Evolutionary conservation across 140 eudicot genomes (phyloP), one percentile per base, ranked within the genome.

Genomic region (Flaveria floridana): DNA sequence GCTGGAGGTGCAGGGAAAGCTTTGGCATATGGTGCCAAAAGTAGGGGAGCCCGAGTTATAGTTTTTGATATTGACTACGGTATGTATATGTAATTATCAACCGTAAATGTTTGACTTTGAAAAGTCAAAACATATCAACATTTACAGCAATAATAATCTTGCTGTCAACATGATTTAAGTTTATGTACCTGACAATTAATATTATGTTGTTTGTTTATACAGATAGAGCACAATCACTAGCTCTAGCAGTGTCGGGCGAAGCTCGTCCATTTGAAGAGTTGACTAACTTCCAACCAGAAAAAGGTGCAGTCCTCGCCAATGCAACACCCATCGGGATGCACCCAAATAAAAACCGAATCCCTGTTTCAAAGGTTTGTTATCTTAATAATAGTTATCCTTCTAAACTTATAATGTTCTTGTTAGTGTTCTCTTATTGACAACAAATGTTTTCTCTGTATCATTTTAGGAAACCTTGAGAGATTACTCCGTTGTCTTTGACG

Each of bases 1-100:
- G 95, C 97, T 9, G 97, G 97, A 7, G 95, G 97, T 73, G 97
- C 97, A 13, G 97, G 95, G 70, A 83, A 90, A 86, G 95, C 97
- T 44, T 79, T 91, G 68, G 88, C 97, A 25, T 88, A 86, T 69
- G 97, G 95, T 37, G 97, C 97, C 64, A 88, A 85, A 73, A 84
- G 58, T 70, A 85, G 92, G 80, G 95, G 95, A 41, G 90, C 97
- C 21, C 73, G 87, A 12, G 81, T 91, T 65, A 70, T 69, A 28
- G 20, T 91, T 61, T 88, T 86, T 51, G 92, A 91, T 82, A 86
- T 86, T 56, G 84, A 85, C 73, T 88, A 73, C 72, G 95, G 97
- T 90, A 83, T 34, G 81, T 58, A 10, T 28, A 26, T 62, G 23
- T 14, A 62, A 26, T 14, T 30, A 6, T 63, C 68, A 63, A 30